phyloP scores from a whole-genome alignment of 2,329 filamentous ascomycete genomes.

The Alternaria panax region DNA sequence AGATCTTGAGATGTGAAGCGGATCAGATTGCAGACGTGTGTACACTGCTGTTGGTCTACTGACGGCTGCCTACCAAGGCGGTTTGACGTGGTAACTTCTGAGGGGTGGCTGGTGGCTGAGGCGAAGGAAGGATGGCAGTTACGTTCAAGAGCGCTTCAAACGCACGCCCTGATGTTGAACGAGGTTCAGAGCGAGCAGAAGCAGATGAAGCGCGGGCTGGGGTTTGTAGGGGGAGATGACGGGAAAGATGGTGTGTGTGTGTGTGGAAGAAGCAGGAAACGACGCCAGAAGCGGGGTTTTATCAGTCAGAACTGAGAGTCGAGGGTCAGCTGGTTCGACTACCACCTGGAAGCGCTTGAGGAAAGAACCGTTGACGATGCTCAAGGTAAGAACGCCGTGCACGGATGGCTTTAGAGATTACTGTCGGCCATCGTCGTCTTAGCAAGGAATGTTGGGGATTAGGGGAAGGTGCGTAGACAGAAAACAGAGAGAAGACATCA shows the following conservation, averaged over 20 bases:
- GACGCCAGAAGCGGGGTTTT: constrained; percentile 16
- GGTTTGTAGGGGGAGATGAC: constrained; percentile 13
- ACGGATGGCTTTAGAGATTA: constrained; percentile 37
- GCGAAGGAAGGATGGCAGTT: neutral
- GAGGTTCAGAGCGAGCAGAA: neutral
- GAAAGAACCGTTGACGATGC: constrained; percentile 25
- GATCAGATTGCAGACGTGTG: neutral
- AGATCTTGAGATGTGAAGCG: constrained; percentile 2
- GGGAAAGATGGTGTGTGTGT: constrained; percentile 4
- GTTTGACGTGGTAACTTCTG: neutral
- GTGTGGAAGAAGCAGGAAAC: constrained; percentile 18
- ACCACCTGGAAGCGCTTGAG: constrained; percentile 12
- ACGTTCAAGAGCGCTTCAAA: neutral
- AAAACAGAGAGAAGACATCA: constrained; percentile 7
- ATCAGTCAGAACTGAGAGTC: constrained; percentile 15
- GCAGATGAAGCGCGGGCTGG: constrained; percentile 5
- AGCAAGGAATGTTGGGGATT: constrained; percentile 21
- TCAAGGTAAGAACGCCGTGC: constrained; percentile 28
- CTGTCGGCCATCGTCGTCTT: constrained; percentile 31
- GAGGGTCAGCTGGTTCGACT: constrained; percentile 25
- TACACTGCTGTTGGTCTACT: neutral
- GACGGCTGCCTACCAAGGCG: neutral
- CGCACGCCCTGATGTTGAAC: neutral
- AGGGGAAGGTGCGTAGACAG: constrained; percentile 2
- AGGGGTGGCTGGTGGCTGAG: neutral